Base-by-base conservation (phyloP, 179 eudicot genomes). In the Gypsophila paniculata region DNA sequence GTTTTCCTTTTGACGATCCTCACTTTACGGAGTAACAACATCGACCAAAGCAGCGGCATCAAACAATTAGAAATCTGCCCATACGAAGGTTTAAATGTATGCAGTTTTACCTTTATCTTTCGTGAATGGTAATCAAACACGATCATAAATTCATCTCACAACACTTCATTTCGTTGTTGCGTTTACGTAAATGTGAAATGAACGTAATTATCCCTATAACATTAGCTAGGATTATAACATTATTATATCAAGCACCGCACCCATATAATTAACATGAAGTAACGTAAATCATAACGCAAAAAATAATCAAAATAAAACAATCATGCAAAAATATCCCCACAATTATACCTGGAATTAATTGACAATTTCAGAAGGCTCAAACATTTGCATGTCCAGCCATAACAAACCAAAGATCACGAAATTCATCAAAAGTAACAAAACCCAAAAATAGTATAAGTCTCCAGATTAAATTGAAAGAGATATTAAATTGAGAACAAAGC, bases 281-380 rank as follows among this genome's bases (percentile, higher is more conserved):
- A 23, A 18, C 1, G 38, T 3, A 23, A 18, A 61, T 61, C 32
- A 63, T 18, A 18, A 18, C 29, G 29, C 25, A 18, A 29, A n/a
- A 34, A 61, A 15, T 8, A 36, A 62, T 62, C 14, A 1, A 46
- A 46, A 46, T 57, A 21, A 19, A 57, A 8, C 18, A n/a, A 54
- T 54, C 36, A 65, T 44, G 55, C 1, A 7, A 3, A 29, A 0
- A n/a, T 21, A 42, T 66, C 22, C 19, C 0, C 18, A 6, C 5
- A 6, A 22, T 11, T 25, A 5, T 75, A 75, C 79, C 79, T 75
- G 73, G 59, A 67, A 52, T 52, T 25, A 38, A 25, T 25, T 17
- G 25, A 67, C 52, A 65, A n/a, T 32, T 36, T 78, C 38, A 65
- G 22, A 74, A 71, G 8, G 18, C 58, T 36, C 22, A 65, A 79